Conservation (phyloP, 2,329 filamentous ascomycete species). For the Fusarium sp. region DNA sequence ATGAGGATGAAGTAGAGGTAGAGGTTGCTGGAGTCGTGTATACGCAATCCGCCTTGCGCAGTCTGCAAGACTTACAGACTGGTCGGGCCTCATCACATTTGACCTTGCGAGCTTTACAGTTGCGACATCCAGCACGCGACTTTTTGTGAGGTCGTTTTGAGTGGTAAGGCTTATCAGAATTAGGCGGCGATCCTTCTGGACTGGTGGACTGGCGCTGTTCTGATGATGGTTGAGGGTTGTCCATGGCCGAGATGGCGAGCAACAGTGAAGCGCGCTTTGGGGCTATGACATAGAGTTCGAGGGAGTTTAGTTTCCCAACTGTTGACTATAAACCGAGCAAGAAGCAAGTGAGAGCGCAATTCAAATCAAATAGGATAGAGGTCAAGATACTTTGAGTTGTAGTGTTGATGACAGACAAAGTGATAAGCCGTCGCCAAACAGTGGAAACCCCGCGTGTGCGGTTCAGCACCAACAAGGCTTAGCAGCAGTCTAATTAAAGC, state of each 20-base stretch:
- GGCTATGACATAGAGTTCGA: conserved; percentile 7
- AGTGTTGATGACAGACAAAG: not conserved
- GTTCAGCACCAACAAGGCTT: conserved; percentile 28
- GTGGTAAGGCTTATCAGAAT: conserved; percentile 47
- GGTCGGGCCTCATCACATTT: conserved; percentile 64
- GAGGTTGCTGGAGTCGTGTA: conserved; percentile 51
- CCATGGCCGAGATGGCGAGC: conserved; percentile 7
- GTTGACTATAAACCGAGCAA: not conserved
- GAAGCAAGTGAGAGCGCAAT: not conserved
- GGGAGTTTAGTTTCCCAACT: not conserved
- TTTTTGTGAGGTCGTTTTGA: conserved; percentile 67
- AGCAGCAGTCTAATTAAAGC: conserved; percentile 5
- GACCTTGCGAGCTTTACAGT: conserved; percentile 61
- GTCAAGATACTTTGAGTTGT: not conserved
- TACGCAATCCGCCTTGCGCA: conserved; percentile 60
- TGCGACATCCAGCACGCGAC: conserved; percentile 63
- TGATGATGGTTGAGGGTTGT: conserved; percentile 3
- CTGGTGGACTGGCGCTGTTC: conserved; percentile 19
- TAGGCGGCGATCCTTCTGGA: conserved; percentile 24
- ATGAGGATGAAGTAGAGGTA: conserved; percentile 1
- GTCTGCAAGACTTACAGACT: conserved; percentile 60
- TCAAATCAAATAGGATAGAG: not conserved
- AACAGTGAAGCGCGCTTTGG: not conserved
- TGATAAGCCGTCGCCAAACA: conserved; percentile 14
- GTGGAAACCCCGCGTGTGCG: conserved; percentile 27